A percentile compares a stretch with the other conserved stretches of the same genome.
phyloP scores from a whole-genome alignment of 2,329 filamentous ascomycete genomes.

The Fusarium sp. region DNA sequence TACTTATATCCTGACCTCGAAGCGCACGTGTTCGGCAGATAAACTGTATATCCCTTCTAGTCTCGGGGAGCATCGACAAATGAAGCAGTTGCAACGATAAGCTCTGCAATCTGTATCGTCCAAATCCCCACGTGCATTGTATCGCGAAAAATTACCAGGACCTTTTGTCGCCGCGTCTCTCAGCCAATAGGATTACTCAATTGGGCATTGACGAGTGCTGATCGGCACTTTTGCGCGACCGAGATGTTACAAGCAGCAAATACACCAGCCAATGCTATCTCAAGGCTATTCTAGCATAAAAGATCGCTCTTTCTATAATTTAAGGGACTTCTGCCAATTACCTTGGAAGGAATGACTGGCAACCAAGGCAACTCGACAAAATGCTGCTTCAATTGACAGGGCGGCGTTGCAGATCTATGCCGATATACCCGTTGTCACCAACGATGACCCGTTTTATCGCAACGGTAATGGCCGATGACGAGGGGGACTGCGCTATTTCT shows the following conservation, averaged over 20 bases:
- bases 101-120: conserved; percentile 23
- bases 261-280: conserved; percentile 4
- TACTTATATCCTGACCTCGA: conserved; percentile 6
- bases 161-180: conserved; percentile 22
- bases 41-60: not conserved
- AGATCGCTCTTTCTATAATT: not conserved
- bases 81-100: conserved; percentile 39
- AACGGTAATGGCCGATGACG: not conserved
- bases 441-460: not conserved
- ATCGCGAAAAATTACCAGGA: conserved; percentile 33
- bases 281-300: not conserved
- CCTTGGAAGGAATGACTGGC: not conserved
- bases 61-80: conserved; percentile 20
- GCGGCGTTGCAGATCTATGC: conserved; percentile 4
- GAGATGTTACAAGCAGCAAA: not conserved
- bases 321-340: not conserved
- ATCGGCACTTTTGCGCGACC: conserved; percentile 32
- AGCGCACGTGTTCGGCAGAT: conserved; percentile 10
- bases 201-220: conserved; percentile 1
- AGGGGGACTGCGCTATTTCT: conserved; percentile 13
- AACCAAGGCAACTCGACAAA: no score
- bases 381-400: not conserved
- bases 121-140: conserved; percentile 38
- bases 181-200: conserved; percentile 31
- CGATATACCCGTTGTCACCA: conserved; percentile 18